A percentile compares a stretch with the other conserved stretches of the same genome.
phyloP scores from a whole-genome alignment of 192 early-diverging fungal species.

The Coemansia biformis region DNA sequence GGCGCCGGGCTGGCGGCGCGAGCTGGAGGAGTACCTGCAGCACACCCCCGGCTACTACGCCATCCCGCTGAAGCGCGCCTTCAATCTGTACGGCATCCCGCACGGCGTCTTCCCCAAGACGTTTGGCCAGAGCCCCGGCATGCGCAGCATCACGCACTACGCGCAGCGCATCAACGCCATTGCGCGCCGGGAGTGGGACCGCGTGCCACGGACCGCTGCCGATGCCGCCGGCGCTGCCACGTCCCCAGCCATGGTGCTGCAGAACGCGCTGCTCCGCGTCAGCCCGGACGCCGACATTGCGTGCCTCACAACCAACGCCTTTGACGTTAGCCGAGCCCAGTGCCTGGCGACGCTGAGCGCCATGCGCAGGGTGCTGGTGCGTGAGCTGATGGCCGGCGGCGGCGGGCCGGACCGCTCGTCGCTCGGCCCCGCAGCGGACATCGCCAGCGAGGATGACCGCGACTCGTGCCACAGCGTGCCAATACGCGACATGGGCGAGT shows the following conservation, averaged over 20 bases:
- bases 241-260: slow-evolving; percentile 10
- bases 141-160: slow-evolving; percentile 39
- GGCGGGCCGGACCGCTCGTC: slow-evolving; percentile 15
- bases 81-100: slow-evolving; percentile 43
- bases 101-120: slow-evolving; percentile 39
- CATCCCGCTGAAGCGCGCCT: slow-evolving; percentile 51
- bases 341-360: slow-evolving; percentile 52
- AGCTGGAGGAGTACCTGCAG: slow-evolving; percentile 59
- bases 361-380: slow-evolving; percentile 54
- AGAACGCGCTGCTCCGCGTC: slow-evolving; percentile 16
- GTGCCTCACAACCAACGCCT: slow-evolving; percentile 53
- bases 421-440: slow-evolving; percentile 36
- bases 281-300: slow-evolving; percentile 37
- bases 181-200: slow-evolving; percentile 47
- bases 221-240: slow-evolving; percentile 2
- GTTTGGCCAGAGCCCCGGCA: slow-evolving; percentile 42
- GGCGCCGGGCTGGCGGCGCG: slow-evolving; percentile 50
- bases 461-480: slow-evolving; percentile 62
- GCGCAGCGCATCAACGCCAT: slow-evolving; percentile 17
- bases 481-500: slow-evolving; percentile 68
- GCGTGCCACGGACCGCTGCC: slow-evolving; percentile 4
- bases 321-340: slow-evolving; percentile 59
- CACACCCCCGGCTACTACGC: slow-evolving; percentile 62
- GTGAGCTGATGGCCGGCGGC: slow-evolving; percentile 44
- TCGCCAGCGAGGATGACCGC: slow-evolving; percentile 50